A percentile compares a stretch with the other conserved stretches of the same genome.
Conservation (phyloP, 257 asterid genomes). For the Forsythia viridissima region DNA sequence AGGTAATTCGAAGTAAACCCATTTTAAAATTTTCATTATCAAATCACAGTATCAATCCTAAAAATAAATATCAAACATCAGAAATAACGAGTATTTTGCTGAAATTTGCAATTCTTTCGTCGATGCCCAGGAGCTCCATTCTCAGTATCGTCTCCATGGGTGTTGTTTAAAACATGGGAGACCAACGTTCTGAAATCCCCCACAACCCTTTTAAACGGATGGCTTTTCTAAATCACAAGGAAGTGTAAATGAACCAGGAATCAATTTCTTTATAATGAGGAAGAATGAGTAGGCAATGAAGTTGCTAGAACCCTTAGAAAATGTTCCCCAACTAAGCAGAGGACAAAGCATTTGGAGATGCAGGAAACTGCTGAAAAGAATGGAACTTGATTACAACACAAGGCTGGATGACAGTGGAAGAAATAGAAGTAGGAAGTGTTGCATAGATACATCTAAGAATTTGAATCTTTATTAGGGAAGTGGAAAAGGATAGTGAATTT, state of each 20-base stretch:
- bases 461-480: not conserved
- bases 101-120: not conserved
- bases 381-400: not conserved
- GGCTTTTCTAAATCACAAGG: no score
- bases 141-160: not conserved
- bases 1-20: constrained; percentile 13
- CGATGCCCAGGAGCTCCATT: not conserved
- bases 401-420: not conserved
- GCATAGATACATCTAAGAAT: not conserved
- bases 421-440: not conserved
- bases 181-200: no score
- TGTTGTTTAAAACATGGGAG: no score
- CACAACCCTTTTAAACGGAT: no score
- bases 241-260: no score
- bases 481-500: not conserved
- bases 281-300: not conserved
- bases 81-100: not conserved
- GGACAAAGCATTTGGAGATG: not conserved
- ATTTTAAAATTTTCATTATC: not conserved
- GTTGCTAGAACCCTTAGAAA: not conserved
- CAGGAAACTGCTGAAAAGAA: not conserved
- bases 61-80: not conserved
- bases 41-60: not conserved
- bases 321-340: not conserved
- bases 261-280: no score